Evolutionary conservation across 305 asterid species (phyloP), one percentile per base, ranked within the genome.

Genomic region (Fraxinus platypoda): DNA sequence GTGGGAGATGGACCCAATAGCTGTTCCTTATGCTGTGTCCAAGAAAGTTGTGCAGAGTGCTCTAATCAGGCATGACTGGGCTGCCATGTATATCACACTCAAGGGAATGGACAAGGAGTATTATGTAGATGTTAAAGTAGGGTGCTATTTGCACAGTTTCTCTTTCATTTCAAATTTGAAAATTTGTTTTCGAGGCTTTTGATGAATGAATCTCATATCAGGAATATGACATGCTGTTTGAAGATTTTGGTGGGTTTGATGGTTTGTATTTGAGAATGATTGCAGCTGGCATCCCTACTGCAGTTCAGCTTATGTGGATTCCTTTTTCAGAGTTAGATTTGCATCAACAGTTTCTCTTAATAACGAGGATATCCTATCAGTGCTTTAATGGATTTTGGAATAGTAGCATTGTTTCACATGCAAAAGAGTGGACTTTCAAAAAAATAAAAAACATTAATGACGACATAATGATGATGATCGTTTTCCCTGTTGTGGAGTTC

Each of bases 21-120:
- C 97, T 82, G 95, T 93, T 89, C 98, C 99, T 80, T 94, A 97
- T 89, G 98, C 97, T 79, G 88, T 97, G 21, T 90, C 99, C 82
- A 89, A 86, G 87, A 93, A 93, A 88, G 94, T 97, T 83, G 91
- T 97, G 84, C 92, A 87, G 66, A 57, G 89, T 87, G 99, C 98
- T 90, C 90, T 94, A 84, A 91, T 97, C 85, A 95, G 99, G 93
- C 98, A 97, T 81, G 99, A 97, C 85, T 94, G 98, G 98, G 96
- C 90, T 79, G 95, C 90, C 87, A 91, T 94, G 94, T 92, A 91
- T 87, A 54, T 97, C 82, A 88, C 85, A 76, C 91, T 97, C 76
- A 97, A 92, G 91, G 99, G 99, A 80, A 90, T 87, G 83, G 97
- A 91, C 87, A 87, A 80, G 87, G 99, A 97, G 87, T 94, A 92